Percentiles rank a stretch among this genome's conserved stretches.
Evolutionary conservation across 495 filamentous ascomycete genomes (phyloP).

Genomic region (Penicillium antarcticum): DNA sequence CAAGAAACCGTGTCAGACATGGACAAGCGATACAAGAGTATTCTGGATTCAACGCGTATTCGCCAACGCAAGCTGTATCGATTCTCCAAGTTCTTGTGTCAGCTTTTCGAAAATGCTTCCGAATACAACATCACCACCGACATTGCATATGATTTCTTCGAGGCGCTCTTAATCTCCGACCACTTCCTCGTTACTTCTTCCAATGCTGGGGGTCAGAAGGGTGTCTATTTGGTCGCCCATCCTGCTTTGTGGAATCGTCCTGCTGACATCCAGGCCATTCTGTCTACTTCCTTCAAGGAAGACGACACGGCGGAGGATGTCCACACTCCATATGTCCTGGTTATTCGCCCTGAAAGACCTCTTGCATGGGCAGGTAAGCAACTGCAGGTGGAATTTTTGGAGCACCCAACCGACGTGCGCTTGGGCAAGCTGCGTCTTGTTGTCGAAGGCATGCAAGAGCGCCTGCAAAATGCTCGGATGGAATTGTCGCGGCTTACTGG

Average conservation of each 20-base stretch:
- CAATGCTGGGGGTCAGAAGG: conserved; percentile 61
- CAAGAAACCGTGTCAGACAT: conserved; percentile 84
- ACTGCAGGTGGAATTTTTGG: conserved; percentile 64
- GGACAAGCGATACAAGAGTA: conserved; percentile 94
- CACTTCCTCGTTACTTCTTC: conserved; percentile 72
- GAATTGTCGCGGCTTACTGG: conserved; percentile 74
- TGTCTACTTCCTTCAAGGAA: conserved; percentile 84
- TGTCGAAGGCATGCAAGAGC: conserved; percentile 79
- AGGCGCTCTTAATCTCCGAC: conserved; percentile 75
- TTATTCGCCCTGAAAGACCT: conserved; percentile 76
- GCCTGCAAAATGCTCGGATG: conserved; percentile 71
- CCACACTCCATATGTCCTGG: conserved; percentile 72
- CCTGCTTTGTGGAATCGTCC: conserved; percentile 70
- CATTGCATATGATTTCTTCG: conserved; percentile 68
- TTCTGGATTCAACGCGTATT: conserved; percentile 91
- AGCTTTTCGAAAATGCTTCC: conserved; percentile 92
- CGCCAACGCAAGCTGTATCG: conserved; percentile 84
- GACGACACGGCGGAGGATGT: conserved; percentile 67
- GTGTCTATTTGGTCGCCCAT: conserved; percentile 81
- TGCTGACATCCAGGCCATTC: conserved; percentile 76
- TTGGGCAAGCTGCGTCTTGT: conserved; percentile 83
- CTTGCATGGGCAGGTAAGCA: conserved; percentile 80
- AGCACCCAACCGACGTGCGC: conserved; percentile 82
- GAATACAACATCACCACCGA: conserved; percentile 78
- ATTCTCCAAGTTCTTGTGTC: conserved; percentile 82